Evolutionary conservation across 495 filamentous ascomycete genomes (phyloP).

Genomic region (Xylaria curta): DNA sequence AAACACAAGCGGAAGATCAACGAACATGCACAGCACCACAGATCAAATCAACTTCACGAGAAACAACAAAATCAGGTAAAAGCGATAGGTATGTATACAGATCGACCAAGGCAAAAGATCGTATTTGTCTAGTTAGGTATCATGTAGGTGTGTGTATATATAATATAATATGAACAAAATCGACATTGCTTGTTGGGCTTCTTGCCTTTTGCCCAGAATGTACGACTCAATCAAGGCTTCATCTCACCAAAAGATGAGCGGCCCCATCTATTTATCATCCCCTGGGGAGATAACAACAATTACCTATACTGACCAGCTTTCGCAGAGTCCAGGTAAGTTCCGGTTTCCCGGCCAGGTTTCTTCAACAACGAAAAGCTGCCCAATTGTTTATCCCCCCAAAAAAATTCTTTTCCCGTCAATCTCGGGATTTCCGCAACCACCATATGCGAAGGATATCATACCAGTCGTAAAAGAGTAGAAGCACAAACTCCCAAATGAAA

Average conservation of each 20-base stretch:
- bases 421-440: slow-evolving; percentile 14
- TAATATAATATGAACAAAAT: slow-evolving; percentile 26
- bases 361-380: background rate
- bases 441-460: slow-evolving; percentile 34
- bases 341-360: background rate
- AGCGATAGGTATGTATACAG: background rate
- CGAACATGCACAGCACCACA: background rate
- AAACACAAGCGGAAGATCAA: background rate
- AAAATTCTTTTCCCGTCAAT: background rate
- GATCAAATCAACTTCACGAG: background rate
- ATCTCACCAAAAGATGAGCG: background rate
- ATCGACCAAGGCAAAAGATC: background rate
- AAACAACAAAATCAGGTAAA: background rate
- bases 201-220: background rate
- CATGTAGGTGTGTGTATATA: background rate
- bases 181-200: background rate
- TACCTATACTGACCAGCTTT: slow-evolving; percentile 1
- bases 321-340: background rate
- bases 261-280: slow-evolving; percentile 5
- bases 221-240: background rate
- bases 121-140: slow-evolving; percentile 14
- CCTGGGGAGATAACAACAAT: background rate
- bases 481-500: slow-evolving; percentile 22
- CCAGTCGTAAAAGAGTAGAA: slow-evolving; percentile 39
- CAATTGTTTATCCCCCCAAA: background rate